A percentile compares a stretch with the other conserved stretches of the same genome.
Conservation (phyloP, 2,329 filamentous ascomycete species). For the Exophiala sideris region DNA sequence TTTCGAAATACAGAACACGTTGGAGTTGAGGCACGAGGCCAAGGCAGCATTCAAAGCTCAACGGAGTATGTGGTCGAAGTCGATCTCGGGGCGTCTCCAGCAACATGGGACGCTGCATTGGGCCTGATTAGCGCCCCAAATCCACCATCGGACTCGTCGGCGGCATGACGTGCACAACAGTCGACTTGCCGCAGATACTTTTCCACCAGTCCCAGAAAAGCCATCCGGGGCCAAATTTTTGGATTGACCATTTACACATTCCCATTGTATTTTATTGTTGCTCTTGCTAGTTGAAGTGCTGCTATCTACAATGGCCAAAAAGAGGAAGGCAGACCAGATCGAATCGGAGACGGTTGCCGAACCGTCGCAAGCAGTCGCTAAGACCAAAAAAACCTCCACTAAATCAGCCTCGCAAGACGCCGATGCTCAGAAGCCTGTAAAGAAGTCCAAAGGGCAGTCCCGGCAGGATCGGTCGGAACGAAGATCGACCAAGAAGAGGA, state of each 20-base stretch:
- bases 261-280: background rate
- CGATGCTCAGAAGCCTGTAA: background rate
- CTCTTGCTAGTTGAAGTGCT: background rate
- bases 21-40: too few species aligned
- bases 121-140: background rate
- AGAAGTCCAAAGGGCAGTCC: slow-evolving; percentile 19
- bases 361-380: slow-evolving; percentile 3
- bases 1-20: too few species aligned
- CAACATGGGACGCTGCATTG: too few species aligned
- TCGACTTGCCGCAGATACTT: slow-evolving; percentile 3
- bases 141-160: background rate
- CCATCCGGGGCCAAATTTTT: background rate
- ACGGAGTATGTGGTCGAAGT: background rate
- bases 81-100: too few species aligned
- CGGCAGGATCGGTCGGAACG: slow-evolving; percentile 27
- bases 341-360: slow-evolving; percentile 4
- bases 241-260: background rate
- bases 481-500: slow-evolving; percentile 25
- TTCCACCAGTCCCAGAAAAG: slow-evolving; percentile 1
- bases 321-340: slow-evolving; percentile 21
- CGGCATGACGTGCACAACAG: slow-evolving; percentile 1
- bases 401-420: background rate
- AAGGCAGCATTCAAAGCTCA: too few species aligned
- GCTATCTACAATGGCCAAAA: slow-evolving; percentile 17
- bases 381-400: background rate